phyloP scores from a whole-genome alignment of 257 asterid species.

The Penstemon eatonii region DNA sequence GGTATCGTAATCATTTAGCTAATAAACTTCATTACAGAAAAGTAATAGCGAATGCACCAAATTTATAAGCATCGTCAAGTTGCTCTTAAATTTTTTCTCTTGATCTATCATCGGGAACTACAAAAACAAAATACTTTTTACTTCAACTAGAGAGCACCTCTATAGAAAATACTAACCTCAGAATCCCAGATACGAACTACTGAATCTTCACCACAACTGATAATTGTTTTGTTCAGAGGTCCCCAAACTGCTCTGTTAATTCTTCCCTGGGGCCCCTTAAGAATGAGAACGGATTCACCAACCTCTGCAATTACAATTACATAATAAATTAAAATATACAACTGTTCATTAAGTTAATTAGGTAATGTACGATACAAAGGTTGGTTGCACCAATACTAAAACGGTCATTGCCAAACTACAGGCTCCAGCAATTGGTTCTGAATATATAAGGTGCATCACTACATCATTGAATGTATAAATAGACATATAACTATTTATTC shows the following conservation, averaged over 20 bases:
- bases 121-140: neutral
- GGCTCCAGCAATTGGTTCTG: neutral
- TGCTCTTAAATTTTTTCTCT: too few relatives aligned
- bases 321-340: constrained; percentile 3
- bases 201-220: constrained; percentile 89
- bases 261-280: constrained; percentile 87
- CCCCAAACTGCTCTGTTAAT: constrained; percentile 98
- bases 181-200: constrained; percentile 86
- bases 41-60: neutral
- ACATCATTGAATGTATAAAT: too few relatives aligned
- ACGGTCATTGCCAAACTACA: neutral
- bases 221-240: constrained; percentile 76
- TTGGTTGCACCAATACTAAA: neutral
- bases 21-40: neutral
- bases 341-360: neutral
- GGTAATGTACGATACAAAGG: constrained; percentile 1
- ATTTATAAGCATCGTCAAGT: too few relatives aligned
- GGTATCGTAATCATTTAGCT: constrained; percentile 7
- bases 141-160: neutral
- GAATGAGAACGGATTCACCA: constrained; percentile 57
- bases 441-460: neutral
- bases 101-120: neutral
- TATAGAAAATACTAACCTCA: constrained; percentile 53
- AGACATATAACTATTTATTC: neutral
- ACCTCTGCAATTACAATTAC: constrained; percentile 48